Evolutionary conservation across 176 grass and related monocot genomes (phyloP), one percentile per base, ranked within the genome.

Genomic region (maize (Zea mays)): DNA sequence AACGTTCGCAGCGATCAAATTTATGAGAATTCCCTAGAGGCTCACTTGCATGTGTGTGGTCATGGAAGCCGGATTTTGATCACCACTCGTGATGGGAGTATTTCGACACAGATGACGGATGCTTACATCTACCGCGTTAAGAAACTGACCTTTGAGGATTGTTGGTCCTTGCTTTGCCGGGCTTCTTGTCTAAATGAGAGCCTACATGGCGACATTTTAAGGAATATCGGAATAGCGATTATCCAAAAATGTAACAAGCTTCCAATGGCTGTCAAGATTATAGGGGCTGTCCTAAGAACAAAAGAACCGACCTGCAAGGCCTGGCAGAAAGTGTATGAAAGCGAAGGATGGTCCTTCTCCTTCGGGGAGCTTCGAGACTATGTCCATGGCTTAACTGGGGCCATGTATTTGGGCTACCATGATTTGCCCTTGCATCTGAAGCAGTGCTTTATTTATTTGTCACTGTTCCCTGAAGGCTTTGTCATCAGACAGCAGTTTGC

Each of bases 361-460:
- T 66, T 80, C 8, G 66, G 46, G n/a, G 85, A 75, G 13, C n/a
- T 71, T 73, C 55, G 6, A 60, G 80, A 69, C 49, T 44, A 79
- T 51, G 47, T 45, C 9, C 37, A 57, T 36, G 86, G 76, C 14
- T 80, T 93, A 71, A 85, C 21, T 40, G 59, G 72, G 60, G 87
- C 81, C 33, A 75, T 93, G 27, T 93, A 79, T 82, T 62, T 90
- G 72, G 69, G 76, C 7, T 93, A 93, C 84, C 13, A 87, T 66
- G 81, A 93, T 76, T 81, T 90, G 46, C 76, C 86, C 1, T 42
- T 69, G 35, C 39, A 82, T 82, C 43, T 90, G 84, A 93, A 84
- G 66, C 87, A 87, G 57, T 93, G 90, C 34, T 81, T 93, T 69
- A 56, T 90, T 63, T 93, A 86, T 56, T 90, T 77, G 20, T 89